Evolutionary conservation across 2,329 filamentous ascomycete genomes (phyloP), one percentile per base, ranked within the genome.

Genomic region (Xylaria digitata): DNA sequence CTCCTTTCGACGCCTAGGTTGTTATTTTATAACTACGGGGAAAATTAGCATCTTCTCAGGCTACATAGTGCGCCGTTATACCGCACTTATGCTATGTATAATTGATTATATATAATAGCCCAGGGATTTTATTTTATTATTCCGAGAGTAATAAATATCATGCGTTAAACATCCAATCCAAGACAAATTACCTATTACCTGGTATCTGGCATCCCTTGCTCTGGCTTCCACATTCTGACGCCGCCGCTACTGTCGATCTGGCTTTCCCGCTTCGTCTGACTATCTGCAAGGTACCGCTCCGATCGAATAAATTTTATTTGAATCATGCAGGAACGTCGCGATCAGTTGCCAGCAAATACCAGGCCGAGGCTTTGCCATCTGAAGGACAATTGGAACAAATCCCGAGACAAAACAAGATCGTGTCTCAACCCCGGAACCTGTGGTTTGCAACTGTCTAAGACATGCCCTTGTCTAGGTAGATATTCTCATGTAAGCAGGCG

Each of bases 201-300:
- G 53, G 53, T 50, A 19, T 26, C 45, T 26, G 21, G 6, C 26
- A 63, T 59, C 60, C 64, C 48, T 66, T 53, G 46, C 5, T 8
- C 34, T 37, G 34, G 34, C 7, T 37, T 9, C 34, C 11, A 37
- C 3, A 34, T 13, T 13, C 32, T 54, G 32, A 42, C 53, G 19
- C 45, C n/a, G 49, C 37, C 40, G 42, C 46, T 48, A 26, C 55
- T 40, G 65, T 53, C 65, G 55, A 64, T 67, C 65, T 61, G 26
- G 55, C 50, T 56, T 50, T 50, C 61, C 53, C 50, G 56, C 45
- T 46, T 40, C 56, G 17, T 46, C 56, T 53, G 21, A 40, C 55
- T 43, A 19, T 34, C 61, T 67, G 61, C 56, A 64, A 67, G 65
- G 61, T 67, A 64, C 65, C 45, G 45, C n/a, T 21, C 30, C 37